phyloP scores from a whole-genome alignment of 768 basidiomycete genomes.

The Pisolithus marmoratus region DNA sequence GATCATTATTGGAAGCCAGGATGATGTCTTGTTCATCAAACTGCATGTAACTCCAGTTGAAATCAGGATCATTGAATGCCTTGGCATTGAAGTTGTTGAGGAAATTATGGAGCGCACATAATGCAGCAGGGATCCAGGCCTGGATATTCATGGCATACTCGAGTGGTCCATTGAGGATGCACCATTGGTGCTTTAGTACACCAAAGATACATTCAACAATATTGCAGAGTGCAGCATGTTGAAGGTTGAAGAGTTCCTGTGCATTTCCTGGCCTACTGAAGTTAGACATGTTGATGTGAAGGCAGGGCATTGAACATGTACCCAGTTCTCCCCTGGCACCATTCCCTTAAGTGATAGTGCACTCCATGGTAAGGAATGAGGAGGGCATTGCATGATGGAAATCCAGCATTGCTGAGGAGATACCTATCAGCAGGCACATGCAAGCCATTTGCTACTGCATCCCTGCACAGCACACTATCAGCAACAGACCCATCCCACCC shows the following conservation, averaged over 20 bases:
- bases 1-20: too few relatives aligned
- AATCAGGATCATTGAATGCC: not conserved
- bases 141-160: constrained; percentile 10
- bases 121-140: not conserved
- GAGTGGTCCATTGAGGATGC: constrained; percentile 5
- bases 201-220: constrained; percentile 18
- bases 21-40: not conserved
- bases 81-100: too few relatives aligned
- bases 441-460: constrained; percentile 3
- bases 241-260: constrained; percentile 18
- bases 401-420: constrained; percentile 5
- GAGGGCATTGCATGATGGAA: constrained; percentile 15
- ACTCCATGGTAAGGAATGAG: constrained; percentile 35
- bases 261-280: constrained; percentile 10
- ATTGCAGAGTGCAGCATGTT: constrained; percentile 16
- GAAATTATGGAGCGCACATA: not conserved
- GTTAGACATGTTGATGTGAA: too few relatives aligned
- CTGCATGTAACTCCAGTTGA: not conserved
- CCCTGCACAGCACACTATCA: constrained; percentile 4
- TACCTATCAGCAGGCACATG: constrained; percentile 1
- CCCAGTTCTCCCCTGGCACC: too few relatives aligned
- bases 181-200: too few relatives aligned
- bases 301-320: too few relatives aligned
- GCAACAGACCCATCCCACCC: too few relatives aligned
- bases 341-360: too few relatives aligned